Conservation (phyloP, 1,284 basidiomycete genomes). For the Pseudozyma sp. region DNA sequence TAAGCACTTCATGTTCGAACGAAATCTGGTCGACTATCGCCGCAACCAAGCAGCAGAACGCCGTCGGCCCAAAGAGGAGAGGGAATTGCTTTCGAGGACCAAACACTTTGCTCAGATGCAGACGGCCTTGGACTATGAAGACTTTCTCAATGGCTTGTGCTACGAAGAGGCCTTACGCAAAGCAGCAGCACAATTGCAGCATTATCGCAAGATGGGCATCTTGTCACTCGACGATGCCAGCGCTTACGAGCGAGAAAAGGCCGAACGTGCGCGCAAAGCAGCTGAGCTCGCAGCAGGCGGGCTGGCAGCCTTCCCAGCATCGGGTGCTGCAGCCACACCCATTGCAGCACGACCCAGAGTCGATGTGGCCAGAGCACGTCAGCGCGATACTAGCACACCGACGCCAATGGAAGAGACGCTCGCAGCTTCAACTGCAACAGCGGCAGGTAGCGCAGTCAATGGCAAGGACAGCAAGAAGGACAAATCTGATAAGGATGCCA, state of each 20-base stretch:
- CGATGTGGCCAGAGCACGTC: constrained; percentile 47
- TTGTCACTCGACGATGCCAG: constrained; percentile 63
- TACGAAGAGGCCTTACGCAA: constrained; percentile 66
- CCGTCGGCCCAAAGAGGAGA: constrained; percentile 89
- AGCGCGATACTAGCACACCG: constrained; percentile 54
- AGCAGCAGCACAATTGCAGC: constrained; percentile 63
- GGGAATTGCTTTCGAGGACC: constrained; percentile 87
- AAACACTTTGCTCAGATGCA: constrained; percentile 93
- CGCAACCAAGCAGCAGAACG: constrained; percentile 91
- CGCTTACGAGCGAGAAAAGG: constrained; percentile 62
- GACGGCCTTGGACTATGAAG: constrained; percentile 90
- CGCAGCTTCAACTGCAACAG: constrained; percentile 8
- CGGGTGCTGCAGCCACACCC: constrained; percentile 45
- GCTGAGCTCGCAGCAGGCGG: constrained; percentile 62
- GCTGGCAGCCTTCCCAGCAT: constrained; percentile 57
- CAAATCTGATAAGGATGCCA: constrained; percentile 29
- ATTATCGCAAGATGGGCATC: constrained; percentile 64
- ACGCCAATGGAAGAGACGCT: constrained; percentile 40
- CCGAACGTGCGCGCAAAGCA: constrained; percentile 60
- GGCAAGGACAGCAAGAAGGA: constrained; percentile 37
- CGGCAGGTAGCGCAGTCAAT: constrained; percentile 17
- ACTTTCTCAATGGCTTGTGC: constrained; percentile 86
- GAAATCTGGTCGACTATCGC: constrained; percentile 86
- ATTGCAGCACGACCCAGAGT: constrained; percentile 33
- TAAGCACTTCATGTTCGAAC: constrained; percentile 92